Conservation (phyloP, 2,329 filamentous ascomycete species). For the Chaetomiaceae sp. region DNA sequence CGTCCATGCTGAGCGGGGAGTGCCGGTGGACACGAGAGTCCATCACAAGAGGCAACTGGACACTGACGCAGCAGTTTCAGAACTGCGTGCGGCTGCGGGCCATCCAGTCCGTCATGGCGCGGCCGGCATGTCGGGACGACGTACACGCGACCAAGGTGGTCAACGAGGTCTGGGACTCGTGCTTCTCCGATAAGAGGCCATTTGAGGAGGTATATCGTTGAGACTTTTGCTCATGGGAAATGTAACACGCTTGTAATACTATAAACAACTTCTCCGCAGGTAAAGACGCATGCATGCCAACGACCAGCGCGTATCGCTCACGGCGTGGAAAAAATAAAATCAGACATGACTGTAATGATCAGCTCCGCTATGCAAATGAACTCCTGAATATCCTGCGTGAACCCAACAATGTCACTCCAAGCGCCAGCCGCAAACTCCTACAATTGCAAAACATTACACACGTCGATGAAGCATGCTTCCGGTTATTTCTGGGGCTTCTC, state of each 20-base stretch:
- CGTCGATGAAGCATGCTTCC: no score
- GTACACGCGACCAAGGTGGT: constrained; percentile 82
- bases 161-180: constrained; percentile 98
- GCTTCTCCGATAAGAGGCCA: constrained; percentile 86
- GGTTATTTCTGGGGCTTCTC: constrained; percentile 47
- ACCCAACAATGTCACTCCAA: constrained; percentile 5
- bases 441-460: no score
- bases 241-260: constrained; percentile 7
- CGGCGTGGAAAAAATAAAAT: constrained; percentile 10
- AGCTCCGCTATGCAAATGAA: constrained; percentile 27
- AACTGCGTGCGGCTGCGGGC: constrained; percentile 83
- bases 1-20: constrained; percentile 87
- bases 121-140: constrained; percentile 79
- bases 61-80: constrained; percentile 87
- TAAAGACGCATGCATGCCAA: neutral
- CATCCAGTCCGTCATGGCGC: constrained; percentile 69
- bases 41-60: constrained; percentile 79
- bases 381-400: neutral
- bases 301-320: neutral
- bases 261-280: constrained; percentile 6
- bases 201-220: constrained; percentile 95
- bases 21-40: constrained; percentile 87
- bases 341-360: constrained; percentile 20
- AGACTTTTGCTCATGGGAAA: neutral
- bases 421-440: constrained; percentile 19